Evolutionary conservation across 2,329 filamentous ascomycete species (phyloP).

Genomic region (Chrysoporthe austroafricana): DNA sequence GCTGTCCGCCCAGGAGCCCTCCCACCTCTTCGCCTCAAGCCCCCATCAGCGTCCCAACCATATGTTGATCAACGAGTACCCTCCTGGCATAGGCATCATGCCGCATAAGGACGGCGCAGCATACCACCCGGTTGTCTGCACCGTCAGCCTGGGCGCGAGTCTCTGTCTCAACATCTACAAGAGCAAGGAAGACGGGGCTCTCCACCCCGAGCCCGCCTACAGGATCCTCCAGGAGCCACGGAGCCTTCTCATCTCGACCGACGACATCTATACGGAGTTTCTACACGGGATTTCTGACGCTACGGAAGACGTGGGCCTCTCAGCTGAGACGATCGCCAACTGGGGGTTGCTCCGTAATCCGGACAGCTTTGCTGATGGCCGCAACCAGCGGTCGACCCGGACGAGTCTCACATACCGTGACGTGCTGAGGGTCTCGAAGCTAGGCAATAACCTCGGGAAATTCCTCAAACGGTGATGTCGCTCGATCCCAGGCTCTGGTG

Average conservation of each 20-base stretch:
- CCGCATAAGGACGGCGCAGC: constrained; percentile 91
- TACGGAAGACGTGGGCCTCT: constrained; percentile 68
- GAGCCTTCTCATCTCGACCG: constrained; percentile 75
- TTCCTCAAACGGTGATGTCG: constrained; percentile 45
- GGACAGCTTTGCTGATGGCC: constrained; percentile 52
- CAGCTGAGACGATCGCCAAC: constrained; percentile 66
- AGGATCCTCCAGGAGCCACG: constrained; percentile 81
- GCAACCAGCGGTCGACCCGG: constrained; percentile 61
- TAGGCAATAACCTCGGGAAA: constrained; percentile 69
- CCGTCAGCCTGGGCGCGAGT: constrained; percentile 79
- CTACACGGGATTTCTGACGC: constrained; percentile 76
- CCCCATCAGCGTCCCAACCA: constrained; percentile 84
- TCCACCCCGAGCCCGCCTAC: constrained; percentile 55
- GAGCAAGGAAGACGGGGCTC: constrained; percentile 63
- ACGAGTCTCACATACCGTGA: constrained; percentile 83
- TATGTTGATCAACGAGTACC: constrained; percentile 92
- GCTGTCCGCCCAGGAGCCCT: constrained; percentile 35
- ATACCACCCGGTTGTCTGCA: constrained; percentile 87
- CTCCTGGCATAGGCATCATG: constrained; percentile 90
- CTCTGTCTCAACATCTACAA: constrained; percentile 78
- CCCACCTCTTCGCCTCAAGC: constrained; percentile 59
- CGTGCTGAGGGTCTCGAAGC: constrained; percentile 78
- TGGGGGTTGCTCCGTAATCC: constrained; percentile 67
- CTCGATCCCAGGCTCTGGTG: constrained; percentile 35
- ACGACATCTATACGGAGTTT: constrained; percentile 68